Base-by-base conservation (phyloP, 2,329 filamentous ascomycete genomes). In the Phyllosticta paracitricarpa region DNA sequence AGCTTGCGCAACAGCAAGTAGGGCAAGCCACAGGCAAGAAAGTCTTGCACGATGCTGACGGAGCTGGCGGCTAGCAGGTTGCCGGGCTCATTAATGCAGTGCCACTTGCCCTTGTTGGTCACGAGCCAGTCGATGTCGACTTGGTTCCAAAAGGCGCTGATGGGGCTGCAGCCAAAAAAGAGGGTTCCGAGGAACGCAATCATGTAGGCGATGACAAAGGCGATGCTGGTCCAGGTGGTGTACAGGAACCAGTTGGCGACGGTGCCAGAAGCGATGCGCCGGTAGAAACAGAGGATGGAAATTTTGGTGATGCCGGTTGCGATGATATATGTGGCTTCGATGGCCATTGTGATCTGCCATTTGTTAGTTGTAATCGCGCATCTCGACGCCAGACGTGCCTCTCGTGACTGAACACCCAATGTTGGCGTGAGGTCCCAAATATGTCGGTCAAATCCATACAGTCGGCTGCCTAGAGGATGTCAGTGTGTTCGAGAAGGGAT, bases 1-100 rank as follows among this genome's bases (percentile, higher is more conserved):
- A 80, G 68, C n/a, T 76, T 73, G 68, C 74, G 71, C 4, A 79
- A 74, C 51, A 80, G 72, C 25, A 79, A 69, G 12, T 76, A 68
- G 0, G 78, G 78, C 30, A 80, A 64, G 2, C 69, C 65, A 55
- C 75, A 73, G 3, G 76, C 71, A 62, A 78, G 68, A 10, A 77
- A 64, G 61, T 79, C 76, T 56, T 74, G 73, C 3, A 75, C 26
- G 2, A 73, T 71, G 59, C 74, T 74, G 62, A 77, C 67, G n/a
- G 70, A 69, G 22, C 74, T 74, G 25, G 73, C 73, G 9, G 74
- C 65, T 3, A 77, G 65, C 33, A 76, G 72, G 33, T 72, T 64
- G n/a, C 70, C 69, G 3, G 66, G 70, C 24, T 77, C 77, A 59
- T 77, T 65, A 8, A 70, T 65, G 66, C 76, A 78, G 2, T 63